These are phyloP conservation scores for Apiotrichum sp. DNA, from an alignment of 1,284 basidiomycete species.

Conservation along the genomic window DNA sequence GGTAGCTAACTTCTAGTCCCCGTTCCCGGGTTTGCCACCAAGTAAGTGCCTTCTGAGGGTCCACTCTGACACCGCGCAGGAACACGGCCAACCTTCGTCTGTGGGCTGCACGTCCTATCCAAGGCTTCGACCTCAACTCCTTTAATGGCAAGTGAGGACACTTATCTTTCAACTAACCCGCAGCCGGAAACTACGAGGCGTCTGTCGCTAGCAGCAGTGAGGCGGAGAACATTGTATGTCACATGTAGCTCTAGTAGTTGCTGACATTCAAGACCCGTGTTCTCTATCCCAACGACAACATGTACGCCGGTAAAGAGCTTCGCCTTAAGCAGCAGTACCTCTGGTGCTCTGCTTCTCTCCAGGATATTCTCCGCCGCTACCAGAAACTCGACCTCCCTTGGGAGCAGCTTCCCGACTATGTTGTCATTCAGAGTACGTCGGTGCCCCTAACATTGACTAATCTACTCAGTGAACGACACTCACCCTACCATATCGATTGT, in stretches of 20 bases:
- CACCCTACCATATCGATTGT: constrained; percentile 89
- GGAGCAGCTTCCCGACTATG: constrained; percentile 64
- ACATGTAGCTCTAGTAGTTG: too few species aligned
- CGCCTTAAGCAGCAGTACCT: constrained; percentile 93
- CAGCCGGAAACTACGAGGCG: constrained; percentile 78
- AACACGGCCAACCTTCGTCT: constrained; percentile 50
- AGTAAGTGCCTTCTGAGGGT: constrained; percentile 13
- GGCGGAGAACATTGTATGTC: constrained; percentile 66
- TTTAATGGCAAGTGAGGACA: constrained; percentile 62
- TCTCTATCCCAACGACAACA: constrained; percentile 57
- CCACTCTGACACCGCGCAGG: constrained; percentile 8
- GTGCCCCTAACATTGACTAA: neutral
- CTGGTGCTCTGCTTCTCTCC: constrained; percentile 62
- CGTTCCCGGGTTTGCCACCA: constrained; percentile 64
- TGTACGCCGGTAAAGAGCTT: constrained; percentile 67
- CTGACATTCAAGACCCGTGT: constrained; percentile 58
- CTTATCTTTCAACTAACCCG: constrained; percentile 6
- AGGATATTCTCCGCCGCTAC: constrained; percentile 65
- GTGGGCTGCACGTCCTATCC: constrained; percentile 71
- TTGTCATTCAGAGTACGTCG: constrained; percentile 64
- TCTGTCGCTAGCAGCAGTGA: constrained; percentile 78
- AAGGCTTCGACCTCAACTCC: constrained; percentile 84
- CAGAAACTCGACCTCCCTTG: constrained; percentile 47
- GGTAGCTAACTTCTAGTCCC: constrained; percentile 46
- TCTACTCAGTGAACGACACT: constrained; percentile 55